Percentiles rank a stretch among this genome's conserved stretches.
These are phyloP conservation scores for Trichoderma gamsii DNA, from an alignment of 495 filamentous ascomycete genomes.

Conservation along the genomic window DNA sequence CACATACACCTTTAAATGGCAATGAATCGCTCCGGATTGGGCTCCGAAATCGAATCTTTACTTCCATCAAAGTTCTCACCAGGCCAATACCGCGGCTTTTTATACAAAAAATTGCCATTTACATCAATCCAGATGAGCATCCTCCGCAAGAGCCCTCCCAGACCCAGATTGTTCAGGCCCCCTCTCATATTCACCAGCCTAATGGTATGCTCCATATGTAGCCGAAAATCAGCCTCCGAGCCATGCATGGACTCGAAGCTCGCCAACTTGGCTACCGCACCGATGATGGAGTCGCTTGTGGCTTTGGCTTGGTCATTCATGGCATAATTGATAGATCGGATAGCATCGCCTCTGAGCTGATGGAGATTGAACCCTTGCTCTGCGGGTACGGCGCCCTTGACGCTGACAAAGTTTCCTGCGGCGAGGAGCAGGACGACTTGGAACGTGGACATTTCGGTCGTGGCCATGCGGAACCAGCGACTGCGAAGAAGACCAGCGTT, in stretches of 20 bases:
- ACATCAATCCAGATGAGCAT: constrained; percentile 43
- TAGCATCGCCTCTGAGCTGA: constrained; percentile 30
- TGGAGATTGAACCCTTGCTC: constrained; percentile 24
- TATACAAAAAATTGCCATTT: constrained; percentile 33
- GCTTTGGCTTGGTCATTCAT: constrained; percentile 22
- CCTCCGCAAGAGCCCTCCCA: constrained; percentile 35
- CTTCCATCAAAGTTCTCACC: constrained; percentile 7
- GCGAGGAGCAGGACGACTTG: constrained; percentile 40
- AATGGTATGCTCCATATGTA: constrained; percentile 37
- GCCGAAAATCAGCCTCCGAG: constrained; percentile 25
- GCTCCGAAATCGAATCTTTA: not conserved
- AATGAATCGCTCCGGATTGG: constrained; percentile 14
- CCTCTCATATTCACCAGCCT: constrained; percentile 33
- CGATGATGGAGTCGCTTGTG: constrained; percentile 33
- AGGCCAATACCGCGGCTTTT: not conserved
- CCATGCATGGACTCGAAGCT: constrained; percentile 45
- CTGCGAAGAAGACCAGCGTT: constrained; percentile 35
- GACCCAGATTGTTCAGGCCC: constrained; percentile 31
- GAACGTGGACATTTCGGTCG: constrained; percentile 39
- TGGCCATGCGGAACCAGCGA: constrained; percentile 41
- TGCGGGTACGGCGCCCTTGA: constrained; percentile 20
- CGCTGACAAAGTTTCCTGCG: constrained; percentile 34
- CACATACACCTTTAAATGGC: not conserved
- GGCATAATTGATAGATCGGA: constrained; percentile 31
- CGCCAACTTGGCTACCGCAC: constrained; percentile 45